These are phyloP conservation scores for Limonomyces culmigenus DNA, from an alignment of 1,284 basidiomycete species.

Conservation along the genomic window DNA sequence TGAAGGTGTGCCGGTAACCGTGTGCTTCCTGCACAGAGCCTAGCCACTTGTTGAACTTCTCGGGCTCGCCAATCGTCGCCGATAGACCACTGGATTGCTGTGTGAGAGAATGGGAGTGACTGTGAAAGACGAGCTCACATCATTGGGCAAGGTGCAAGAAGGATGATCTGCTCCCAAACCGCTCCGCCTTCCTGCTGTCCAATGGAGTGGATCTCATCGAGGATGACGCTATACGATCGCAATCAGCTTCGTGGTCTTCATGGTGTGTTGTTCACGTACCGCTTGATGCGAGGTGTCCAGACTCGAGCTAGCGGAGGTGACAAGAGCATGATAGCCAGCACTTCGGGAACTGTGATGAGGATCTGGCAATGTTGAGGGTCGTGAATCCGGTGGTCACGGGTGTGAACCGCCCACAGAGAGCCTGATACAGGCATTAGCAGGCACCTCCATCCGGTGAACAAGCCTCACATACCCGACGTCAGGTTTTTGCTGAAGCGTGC, in stretches of 20 bases:
- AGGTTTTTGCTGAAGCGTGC: conserved; percentile 48
- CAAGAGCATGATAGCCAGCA: conserved; percentile 49
- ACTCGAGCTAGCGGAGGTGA: conserved; percentile 39
- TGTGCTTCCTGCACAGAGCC: conserved; percentile 38
- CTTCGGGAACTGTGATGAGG: conserved; percentile 53
- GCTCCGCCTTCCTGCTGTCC: conserved; percentile 50
- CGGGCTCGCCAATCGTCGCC: conserved; percentile 49
- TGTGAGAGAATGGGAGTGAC: neutral
- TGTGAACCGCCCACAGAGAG: conserved; percentile 50
- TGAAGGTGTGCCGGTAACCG: conserved; percentile 36
- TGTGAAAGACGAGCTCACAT: conserved; percentile 26
- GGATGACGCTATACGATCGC: conserved; percentile 30
- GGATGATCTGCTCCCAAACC: conserved; percentile 54
- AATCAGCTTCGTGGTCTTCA: no score
- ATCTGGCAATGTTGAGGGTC: conserved; percentile 54
- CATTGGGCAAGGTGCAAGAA: conserved; percentile 48
- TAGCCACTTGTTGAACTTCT: conserved; percentile 49
- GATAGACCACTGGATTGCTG: conserved; percentile 38
- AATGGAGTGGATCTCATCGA: conserved; percentile 60
- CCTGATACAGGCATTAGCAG: conserved; percentile 15
- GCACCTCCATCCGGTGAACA: neutral
- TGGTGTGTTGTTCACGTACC: conserved; percentile 17
- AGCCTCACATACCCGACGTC: conserved; percentile 22
- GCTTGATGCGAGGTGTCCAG: conserved; percentile 47
- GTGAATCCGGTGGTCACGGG: conserved; percentile 46